phyloP scores from a whole-genome alignment of 306 rosid genomes.

The Myrica gale region DNA sequence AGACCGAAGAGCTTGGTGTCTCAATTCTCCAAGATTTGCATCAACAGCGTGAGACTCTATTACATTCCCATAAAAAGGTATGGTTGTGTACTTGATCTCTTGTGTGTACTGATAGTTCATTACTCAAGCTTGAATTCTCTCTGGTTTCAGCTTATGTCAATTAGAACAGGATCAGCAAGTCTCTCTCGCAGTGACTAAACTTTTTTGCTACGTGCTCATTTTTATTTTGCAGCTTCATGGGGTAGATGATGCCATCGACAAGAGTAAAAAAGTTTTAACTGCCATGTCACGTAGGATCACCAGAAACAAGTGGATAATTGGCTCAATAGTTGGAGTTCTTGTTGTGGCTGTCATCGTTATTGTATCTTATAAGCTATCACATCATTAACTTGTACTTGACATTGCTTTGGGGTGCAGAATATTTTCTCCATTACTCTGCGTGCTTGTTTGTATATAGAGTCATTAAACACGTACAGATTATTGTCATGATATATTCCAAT shows the following conservation, averaged over 20 bases:
- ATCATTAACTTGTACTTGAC: conserved; percentile 25
- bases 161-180: conserved; percentile 9
- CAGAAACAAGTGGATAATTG: conserved; percentile 74
- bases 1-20: conserved; percentile 82
- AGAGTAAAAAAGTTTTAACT: conserved; percentile 71
- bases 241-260: conserved; percentile 83
- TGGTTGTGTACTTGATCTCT: conserved; percentile 15
- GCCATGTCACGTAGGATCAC: conserved; percentile 77
- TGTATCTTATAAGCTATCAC: conserved; percentile 62
- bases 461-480: conserved; percentile 13
- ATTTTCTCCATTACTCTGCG: conserved; percentile 18
- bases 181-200: background rate
- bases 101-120: conserved; percentile 8
- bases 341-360: conserved; percentile 53
- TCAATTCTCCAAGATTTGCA: conserved; percentile 84
- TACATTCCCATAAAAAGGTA: conserved; percentile 75
- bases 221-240: conserved; percentile 68
- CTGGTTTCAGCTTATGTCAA: background rate
- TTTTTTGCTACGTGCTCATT: too few species aligned
- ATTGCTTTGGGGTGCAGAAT: conserved; percentile 12
- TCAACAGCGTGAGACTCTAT: conserved; percentile 83
- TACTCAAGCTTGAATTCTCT: conserved; percentile 7
- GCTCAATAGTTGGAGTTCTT: conserved; percentile 72
- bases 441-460: conserved; percentile 42
- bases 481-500: background rate